Evolutionary conservation across 2,329 filamentous ascomycete species (phyloP).

Genomic region (Colletotrichum musae): DNA sequence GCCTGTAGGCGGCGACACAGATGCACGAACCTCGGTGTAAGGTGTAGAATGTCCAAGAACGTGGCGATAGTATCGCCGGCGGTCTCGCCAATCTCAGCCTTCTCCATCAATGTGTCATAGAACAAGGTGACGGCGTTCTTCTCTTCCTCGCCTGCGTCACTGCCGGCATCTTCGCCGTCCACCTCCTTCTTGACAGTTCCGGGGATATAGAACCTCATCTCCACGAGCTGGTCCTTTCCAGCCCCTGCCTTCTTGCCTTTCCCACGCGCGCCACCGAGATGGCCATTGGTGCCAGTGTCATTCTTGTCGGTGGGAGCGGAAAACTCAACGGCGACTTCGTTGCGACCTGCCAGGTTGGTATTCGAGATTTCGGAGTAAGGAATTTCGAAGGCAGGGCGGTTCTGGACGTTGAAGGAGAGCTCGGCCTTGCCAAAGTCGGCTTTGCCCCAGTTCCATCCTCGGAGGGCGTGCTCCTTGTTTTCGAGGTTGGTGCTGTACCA

Average conservation of each 20-base stretch:
- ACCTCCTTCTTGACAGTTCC: conserved; percentile 85
- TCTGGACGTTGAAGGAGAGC: conserved; percentile 96
- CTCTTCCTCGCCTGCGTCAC: conserved; percentile 79
- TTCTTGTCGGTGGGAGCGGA: conserved; percentile 80
- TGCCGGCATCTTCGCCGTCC: conserved; percentile 81
- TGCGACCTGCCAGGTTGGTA: conserved; percentile 96
- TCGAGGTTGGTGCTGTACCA: conserved; percentile 97
- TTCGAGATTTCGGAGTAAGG: conserved; percentile 98
- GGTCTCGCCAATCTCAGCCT: conserved; percentile 98
- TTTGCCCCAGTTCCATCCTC: conserved; percentile 99
- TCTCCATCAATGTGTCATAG: conserved; percentile 97
- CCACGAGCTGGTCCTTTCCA: conserved; percentile 92
- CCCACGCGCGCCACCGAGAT: conserved; percentile 79
- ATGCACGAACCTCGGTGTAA: conserved; percentile 83
- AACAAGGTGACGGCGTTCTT: conserved; percentile 98
- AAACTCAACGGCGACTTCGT: conserved; percentile 97
- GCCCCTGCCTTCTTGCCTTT: conserved; percentile 92
- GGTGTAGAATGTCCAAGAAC: conserved; percentile 95
- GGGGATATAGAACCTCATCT: conserved; percentile 99
- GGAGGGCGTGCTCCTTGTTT: conserved; percentile 91
- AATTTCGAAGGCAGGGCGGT: conserved; percentile 95
- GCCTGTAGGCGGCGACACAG: background rate
- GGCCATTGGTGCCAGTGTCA: conserved; percentile 80
- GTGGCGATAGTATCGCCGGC: conserved; percentile 99
- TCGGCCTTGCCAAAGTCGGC: conserved; percentile 96